Evolutionary conservation across 1,139 yeast genomes (phyloP), one percentile per base, ranked within the genome.

Genomic region (Pneumocystis jirovecii): DNA sequence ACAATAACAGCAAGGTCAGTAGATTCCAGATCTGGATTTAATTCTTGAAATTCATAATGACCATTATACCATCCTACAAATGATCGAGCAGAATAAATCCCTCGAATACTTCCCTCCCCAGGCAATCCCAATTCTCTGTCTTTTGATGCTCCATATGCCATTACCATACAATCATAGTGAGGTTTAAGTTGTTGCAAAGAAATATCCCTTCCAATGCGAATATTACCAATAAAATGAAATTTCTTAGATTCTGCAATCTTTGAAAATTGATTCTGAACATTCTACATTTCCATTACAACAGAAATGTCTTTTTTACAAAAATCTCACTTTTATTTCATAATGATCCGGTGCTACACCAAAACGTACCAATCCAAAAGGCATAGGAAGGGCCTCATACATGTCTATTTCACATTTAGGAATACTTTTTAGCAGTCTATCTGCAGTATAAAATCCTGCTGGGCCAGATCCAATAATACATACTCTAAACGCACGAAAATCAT

Each of bases 321-420:
- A 15, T 35, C 34, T 42, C 31, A 68, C 70, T 74, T 93, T 93
- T 56, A 93, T 97, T 72, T 93, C 98, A 0, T 97, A 96, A 74
- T 93, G 98, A 76, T 93, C 99, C 1, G 99, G 99, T 0, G 98
- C 97, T n/a, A 93, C 97, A 0, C 99, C 99, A 73, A 83, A 91
- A 61, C 99, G 76, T 63, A 93, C 85, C 56, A 93, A 78, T 0
- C 99, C 99, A 76, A 82, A 93, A 0, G 98, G 98, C 1, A 91
- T 85, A 0, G 97, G 96, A 50, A 86, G 77, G 67, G 84, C 80
- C 72, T 93, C 99, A 77, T 85, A 90, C 69, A 83, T 74, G 66
- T 78, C 79, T 2, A 80, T 73, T 64, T 68, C 69, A 60, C 69
- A 73, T 67, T 69, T 70, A 12, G 78, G 75, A 17, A 77, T 70